A percentile compares a stretch with the other conserved stretches of the same genome.
Evolutionary conservation across 1,139 yeast genomes (phyloP).

Genomic region (Pichia sp.): DNA sequence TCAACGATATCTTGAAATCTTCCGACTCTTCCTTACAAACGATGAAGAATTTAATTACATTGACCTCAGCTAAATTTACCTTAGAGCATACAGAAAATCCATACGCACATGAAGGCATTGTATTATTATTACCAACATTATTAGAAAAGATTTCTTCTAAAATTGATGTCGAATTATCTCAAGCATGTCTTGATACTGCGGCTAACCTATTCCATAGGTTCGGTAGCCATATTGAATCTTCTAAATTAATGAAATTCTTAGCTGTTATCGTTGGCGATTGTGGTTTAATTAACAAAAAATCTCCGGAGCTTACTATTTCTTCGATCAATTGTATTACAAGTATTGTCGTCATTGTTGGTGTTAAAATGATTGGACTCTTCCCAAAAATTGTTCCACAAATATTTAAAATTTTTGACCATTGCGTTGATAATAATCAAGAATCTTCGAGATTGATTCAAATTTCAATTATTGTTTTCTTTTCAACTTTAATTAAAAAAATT

Average conservation of each 20-base stretch:
- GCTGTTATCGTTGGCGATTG: slow-evolving; percentile 43
- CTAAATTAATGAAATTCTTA: slow-evolving; percentile 44
- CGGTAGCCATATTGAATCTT: slow-evolving; percentile 45
- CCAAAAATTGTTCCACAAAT: slow-evolving; percentile 79
- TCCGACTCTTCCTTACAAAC: slow-evolving; percentile 29
- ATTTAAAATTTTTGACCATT: slow-evolving; percentile 48
- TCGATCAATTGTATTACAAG: slow-evolving; percentile 69
- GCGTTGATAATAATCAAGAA: slow-evolving; percentile 32
- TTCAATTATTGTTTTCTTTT: slow-evolving; percentile 63
- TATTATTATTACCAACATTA: slow-evolving; percentile 43
- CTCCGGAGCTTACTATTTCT: slow-evolving; percentile 64
- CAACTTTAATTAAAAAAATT: slow-evolving; percentile 73
- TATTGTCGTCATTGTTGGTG: slow-evolving; percentile 69
- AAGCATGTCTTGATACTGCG: slow-evolving; percentile 64
- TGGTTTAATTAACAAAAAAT: slow-evolving; percentile 39
- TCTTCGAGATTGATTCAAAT: slow-evolving; percentile 44
- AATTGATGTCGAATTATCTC: slow-evolving; percentile 47
- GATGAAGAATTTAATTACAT: slow-evolving; percentile 48
- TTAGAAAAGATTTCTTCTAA: slow-evolving; percentile 38
- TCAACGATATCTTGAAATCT: slow-evolving; percentile 41
- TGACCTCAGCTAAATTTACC: slow-evolving; percentile 67
- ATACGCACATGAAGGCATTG: slow-evolving; percentile 41
- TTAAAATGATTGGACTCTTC: slow-evolving; percentile 77
- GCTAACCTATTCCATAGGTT: slow-evolving; percentile 60
- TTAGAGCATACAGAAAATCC: slow-evolving; percentile 47